Conservation (phyloP, 2,329 filamentous ascomycete species). For the Colletotrichum sp. region DNA sequence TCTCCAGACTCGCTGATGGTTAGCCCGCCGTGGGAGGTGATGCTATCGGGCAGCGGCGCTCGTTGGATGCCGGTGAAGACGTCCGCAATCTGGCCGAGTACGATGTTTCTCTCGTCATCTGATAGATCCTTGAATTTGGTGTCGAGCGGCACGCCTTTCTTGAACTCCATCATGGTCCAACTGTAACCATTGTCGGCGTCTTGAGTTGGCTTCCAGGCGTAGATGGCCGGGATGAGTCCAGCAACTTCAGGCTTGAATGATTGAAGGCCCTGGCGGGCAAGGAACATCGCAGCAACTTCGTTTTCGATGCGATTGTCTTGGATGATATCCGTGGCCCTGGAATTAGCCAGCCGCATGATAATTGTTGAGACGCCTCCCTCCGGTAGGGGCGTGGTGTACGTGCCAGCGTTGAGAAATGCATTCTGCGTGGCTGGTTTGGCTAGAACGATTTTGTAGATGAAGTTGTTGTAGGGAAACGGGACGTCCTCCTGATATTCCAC, state of each 20-base stretch:
- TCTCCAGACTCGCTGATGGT: conserved; percentile 19
- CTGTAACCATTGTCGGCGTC: conserved; percentile 18
- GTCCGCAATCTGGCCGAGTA: conserved; percentile 27
- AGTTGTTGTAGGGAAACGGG: conserved; percentile 21
- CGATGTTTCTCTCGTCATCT: not conserved
- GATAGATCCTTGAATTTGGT: conserved; percentile 18
- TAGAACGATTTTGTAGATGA: conserved; percentile 23
- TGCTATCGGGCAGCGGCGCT: conserved; percentile 16
- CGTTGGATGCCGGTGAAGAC: conserved; percentile 23
- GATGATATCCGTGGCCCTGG: not conserved
- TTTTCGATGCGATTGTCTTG: conserved; percentile 27
- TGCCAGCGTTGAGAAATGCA: not conserved
- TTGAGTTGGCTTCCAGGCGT: conserved; percentile 20
- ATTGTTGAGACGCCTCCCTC: not conserved
- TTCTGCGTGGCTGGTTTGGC: not conserved
- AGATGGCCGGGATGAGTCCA: conserved; percentile 26
- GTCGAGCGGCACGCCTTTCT: conserved; percentile 26
- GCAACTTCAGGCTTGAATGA: not conserved
- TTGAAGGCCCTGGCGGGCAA: conserved; percentile 23
- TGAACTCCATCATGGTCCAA: conserved; percentile 30
- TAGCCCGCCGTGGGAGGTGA: conserved; percentile 24
- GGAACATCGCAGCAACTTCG: conserved; percentile 26
- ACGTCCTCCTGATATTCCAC: not conserved
- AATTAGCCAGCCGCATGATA: conserved; percentile 21
- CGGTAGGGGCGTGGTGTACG: not conserved